Conservation (phyloP, 345 rosid genomes). For the Eucalyptus albens region DNA sequence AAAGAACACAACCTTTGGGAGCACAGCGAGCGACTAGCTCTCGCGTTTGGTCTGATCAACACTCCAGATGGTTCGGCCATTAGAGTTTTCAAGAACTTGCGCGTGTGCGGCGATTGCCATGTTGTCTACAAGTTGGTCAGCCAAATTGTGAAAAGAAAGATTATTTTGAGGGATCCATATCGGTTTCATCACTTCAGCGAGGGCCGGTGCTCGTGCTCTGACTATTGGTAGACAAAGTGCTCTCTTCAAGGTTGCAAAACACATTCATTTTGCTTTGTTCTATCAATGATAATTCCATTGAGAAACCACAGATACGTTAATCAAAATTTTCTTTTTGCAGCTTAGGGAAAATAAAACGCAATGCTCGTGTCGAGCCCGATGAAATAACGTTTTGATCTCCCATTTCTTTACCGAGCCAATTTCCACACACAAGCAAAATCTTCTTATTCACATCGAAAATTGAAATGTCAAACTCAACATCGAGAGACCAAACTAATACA, state of each 20-base stretch:
- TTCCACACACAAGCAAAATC: background rate
- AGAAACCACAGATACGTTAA: background rate
- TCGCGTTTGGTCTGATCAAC: slow-evolving; percentile 54
- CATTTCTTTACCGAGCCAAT: background rate
- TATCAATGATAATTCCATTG: background rate
- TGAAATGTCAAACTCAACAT: background rate
- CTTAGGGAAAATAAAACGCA: background rate
- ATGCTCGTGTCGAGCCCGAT: background rate
- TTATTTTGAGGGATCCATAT: slow-evolving; percentile 62
- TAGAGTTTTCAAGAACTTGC: slow-evolving; percentile 74
- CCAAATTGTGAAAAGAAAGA: slow-evolving; percentile 29
- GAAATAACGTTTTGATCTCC: background rate
- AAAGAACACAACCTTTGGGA: slow-evolving; percentile 87
- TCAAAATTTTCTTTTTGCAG: background rate
- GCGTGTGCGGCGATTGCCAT: slow-evolving; percentile 79
- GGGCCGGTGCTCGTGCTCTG: slow-evolving; percentile 76
- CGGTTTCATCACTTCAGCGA: slow-evolving; percentile 73
- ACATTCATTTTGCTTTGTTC: background rate
- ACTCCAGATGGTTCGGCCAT: slow-evolving; percentile 47
- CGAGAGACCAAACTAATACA: background rate
- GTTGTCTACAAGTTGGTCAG: slow-evolving; percentile 72
- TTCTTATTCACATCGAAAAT: background rate
- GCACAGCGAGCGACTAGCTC: slow-evolving; percentile 88
- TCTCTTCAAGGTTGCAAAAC: background rate
- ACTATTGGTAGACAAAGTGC: slow-evolving; percentile 39